Base-by-base conservation (phyloP, 345 rosid genomes). In the Psidium guajava region DNA sequence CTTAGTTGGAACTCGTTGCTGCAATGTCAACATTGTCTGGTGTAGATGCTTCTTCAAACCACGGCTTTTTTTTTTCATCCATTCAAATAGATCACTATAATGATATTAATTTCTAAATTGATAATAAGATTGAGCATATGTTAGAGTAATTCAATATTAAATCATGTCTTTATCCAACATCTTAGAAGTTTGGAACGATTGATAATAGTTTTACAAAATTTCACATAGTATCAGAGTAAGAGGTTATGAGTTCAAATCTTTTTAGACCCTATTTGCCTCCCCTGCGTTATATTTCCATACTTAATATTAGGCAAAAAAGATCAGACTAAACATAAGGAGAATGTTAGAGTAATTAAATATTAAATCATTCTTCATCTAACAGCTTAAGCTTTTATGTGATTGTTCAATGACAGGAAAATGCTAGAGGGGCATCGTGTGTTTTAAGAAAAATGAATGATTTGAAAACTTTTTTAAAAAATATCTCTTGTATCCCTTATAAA, bases 401-500 rank as follows among this genome's bases (percentile, higher is more conserved):
- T 69, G 12, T 69, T 4, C 22, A 11, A 54, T 22, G 9, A 55
- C n/a, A 55, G 5, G 11, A 25, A 55, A 55, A 55, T 54, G 21
- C 55, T 2, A 50, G 3, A 53, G 5, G 1, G 15, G 2, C 1
- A 64, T 28, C 0, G 3, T 15, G 2, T 16, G 10, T 28, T 16
- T 64, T 3, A 64, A 1, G 0, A 0, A 64, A 64, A 28, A 28
- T 6, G 1, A 61, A 61, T 28, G 0, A 27, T 59, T 6, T 59
- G 6, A 5, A 53, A 51, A 11, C 5, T 3, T 52, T 53, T 16
- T 16, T 2, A 2, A 14, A 59, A 13, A 13, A 13, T 2, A 27
- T 59, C 0, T 0, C 0, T 27, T 0, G 1, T 14, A 27, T 14
- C 0, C 2, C 0, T 14, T 6, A 61, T 0, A 27, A 59, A 59